phyloP scores from a whole-genome alignment of 2,329 filamentous ascomycete genomes.

The Juglanconis oblonga region DNA sequence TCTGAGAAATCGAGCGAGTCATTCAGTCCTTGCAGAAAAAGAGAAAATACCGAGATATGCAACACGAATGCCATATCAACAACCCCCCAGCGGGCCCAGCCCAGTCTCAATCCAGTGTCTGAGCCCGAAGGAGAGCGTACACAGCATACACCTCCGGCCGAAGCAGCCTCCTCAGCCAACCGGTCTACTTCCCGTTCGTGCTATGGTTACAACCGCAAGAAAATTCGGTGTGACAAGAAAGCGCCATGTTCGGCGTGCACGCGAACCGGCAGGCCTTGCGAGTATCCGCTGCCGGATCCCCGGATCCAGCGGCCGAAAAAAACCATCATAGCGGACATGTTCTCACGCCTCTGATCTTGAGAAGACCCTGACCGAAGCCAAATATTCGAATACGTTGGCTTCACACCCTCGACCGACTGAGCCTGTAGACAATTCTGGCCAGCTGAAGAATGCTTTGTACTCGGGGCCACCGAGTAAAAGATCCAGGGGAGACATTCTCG shows the following conservation, averaged over 20 bases:
- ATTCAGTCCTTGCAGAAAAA: too few relatives aligned
- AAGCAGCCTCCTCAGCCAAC: neutral
- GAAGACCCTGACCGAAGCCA: slow-evolving; percentile 24
- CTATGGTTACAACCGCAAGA: slow-evolving; percentile 28
- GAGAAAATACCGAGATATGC: too few relatives aligned
- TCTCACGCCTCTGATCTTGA: slow-evolving; percentile 34
- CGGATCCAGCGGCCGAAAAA: slow-evolving; percentile 24
- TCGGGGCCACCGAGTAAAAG: neutral
- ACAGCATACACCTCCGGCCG: neutral
- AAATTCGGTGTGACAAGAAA: slow-evolving; percentile 30
- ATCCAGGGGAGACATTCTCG: slow-evolving; percentile 25
- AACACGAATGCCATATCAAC: slow-evolving; percentile 39
- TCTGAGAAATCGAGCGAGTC: too few relatives aligned
- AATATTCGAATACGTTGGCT: slow-evolving; percentile 10
- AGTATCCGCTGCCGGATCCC: slow-evolving; percentile 27
- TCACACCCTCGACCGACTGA: neutral
- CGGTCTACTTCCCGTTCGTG: slow-evolving; percentile 26
- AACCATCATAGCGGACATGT: slow-evolving; percentile 31
- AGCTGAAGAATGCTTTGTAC: neutral
- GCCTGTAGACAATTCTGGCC: neutral
- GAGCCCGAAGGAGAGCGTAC: neutral
- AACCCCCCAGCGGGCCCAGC: neutral
- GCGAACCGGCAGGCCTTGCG: slow-evolving; percentile 26
- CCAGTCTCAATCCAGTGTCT: neutral
- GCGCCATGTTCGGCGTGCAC: slow-evolving; percentile 27